Conservation (phyloP, 768 basidiomycete species). For the Imleria badia region DNA sequence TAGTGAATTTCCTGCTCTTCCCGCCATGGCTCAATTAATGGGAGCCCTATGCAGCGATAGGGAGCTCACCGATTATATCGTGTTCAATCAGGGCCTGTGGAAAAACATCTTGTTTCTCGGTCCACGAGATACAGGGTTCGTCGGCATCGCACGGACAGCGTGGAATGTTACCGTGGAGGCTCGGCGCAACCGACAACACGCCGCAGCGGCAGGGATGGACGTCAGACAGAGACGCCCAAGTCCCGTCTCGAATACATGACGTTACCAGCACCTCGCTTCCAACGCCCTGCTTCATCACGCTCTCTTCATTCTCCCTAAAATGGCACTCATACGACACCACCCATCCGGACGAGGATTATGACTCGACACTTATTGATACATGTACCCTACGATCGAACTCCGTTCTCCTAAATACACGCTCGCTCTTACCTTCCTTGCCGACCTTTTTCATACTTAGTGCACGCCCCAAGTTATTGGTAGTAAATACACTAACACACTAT, state of each 20-base stretch:
- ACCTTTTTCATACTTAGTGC: conserved; percentile 2
- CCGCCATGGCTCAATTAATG: conserved; percentile 56
- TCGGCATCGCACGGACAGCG: conserved; percentile 52
- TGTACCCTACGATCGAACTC: conserved; percentile 13
- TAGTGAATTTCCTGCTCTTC: conserved; percentile 61
- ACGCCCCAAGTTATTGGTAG: conserved; percentile 15
- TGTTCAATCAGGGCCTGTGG: conserved; percentile 63
- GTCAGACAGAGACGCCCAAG: conserved; percentile 7
- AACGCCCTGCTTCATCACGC: conserved; percentile 17
- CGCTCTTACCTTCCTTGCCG: background rate
- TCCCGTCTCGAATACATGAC: conserved; percentile 18
- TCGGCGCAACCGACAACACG: conserved; percentile 31
- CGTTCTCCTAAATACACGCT: conserved; percentile 24
- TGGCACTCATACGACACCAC: conserved; percentile 29
- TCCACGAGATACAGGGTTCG: conserved; percentile 43
- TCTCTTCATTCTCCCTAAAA: conserved; percentile 22
- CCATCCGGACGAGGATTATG: conserved; percentile 31
- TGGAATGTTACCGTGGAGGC: conserved; percentile 80
- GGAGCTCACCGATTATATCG: conserved; percentile 31
- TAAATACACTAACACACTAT: conserved; percentile 17
- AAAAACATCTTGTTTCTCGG: conserved; percentile 59
- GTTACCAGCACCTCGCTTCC: conserved; percentile 11
- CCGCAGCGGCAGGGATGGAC: conserved; percentile 7
- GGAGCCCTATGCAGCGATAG: conserved; percentile 39
- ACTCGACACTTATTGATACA: conserved; percentile 12